These are phyloP conservation scores for Lophium mytilinum DNA, from an alignment of 495 filamentous ascomycete species.

Conservation along the genomic window DNA sequence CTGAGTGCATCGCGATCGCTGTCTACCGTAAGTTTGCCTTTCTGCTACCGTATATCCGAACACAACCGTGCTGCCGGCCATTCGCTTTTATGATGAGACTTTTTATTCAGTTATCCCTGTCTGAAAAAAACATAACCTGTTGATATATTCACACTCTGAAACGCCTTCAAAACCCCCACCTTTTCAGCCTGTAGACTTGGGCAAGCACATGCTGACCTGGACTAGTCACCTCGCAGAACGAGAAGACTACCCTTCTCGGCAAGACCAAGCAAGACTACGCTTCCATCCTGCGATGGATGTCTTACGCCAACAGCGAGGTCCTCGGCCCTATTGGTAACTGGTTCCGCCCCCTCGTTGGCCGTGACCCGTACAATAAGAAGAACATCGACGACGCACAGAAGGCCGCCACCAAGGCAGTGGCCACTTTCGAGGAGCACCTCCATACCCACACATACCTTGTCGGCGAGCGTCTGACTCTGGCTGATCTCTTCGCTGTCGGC, in stretches of 20 bases:
- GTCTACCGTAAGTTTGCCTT: slow-evolving; percentile 76
- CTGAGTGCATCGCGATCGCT: slow-evolving; percentile 88
- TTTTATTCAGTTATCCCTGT: slow-evolving; percentile 96
- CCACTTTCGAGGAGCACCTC: slow-evolving; percentile 77
- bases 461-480: slow-evolving; percentile 92
- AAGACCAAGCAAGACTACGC: slow-evolving; percentile 99
- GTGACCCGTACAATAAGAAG: slow-evolving; percentile 96
- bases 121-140: slow-evolving; percentile 68
- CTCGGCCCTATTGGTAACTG: slow-evolving; percentile 66
- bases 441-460: slow-evolving; percentile 92
- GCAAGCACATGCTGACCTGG: slow-evolving; percentile 17
- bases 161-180: slow-evolving; percentile 21
- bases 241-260: slow-evolving; percentile 97
- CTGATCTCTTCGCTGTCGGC: slow-evolving; percentile 76
- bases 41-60: slow-evolving; percentile 2
- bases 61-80: neutral
- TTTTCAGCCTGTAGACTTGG: slow-evolving; percentile 36
- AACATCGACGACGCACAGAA: slow-evolving; percentile 69
- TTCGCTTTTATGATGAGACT: slow-evolving; percentile 62
- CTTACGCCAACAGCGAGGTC: slow-evolving; percentile 80
- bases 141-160: slow-evolving; percentile 66
- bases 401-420: slow-evolving; percentile 54
- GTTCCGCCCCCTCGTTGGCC: slow-evolving; percentile 83
- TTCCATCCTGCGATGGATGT: slow-evolving; percentile 95
- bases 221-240: slow-evolving; percentile 94